Conservation (phyloP, 176 grass and related monocot species). For the Echinochloa phyllopogon region DNA sequence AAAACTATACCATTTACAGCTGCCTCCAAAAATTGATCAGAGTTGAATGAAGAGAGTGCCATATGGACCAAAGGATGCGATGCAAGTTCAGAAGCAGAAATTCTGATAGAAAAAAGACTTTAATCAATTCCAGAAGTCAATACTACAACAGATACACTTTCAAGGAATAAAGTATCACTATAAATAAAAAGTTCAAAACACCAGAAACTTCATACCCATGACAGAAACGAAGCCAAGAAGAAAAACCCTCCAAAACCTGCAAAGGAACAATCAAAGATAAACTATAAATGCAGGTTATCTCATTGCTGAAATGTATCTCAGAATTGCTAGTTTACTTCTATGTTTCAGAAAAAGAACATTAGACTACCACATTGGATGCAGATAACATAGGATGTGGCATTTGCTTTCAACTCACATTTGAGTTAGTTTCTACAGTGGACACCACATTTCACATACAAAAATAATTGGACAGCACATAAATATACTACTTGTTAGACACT, state of each 20-base stretch:
- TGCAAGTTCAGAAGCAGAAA: constrained; percentile 75
- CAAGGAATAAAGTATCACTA: constrained; percentile 35
- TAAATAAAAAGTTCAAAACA: constrained; percentile 13
- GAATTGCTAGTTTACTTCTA: constrained; percentile 14
- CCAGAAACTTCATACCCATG: constrained; percentile 72
- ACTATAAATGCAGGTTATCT: constrained; percentile 31
- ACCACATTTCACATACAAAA: constrained; percentile 26
- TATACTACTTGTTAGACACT: neutral
- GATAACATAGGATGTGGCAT: constrained; percentile 17
- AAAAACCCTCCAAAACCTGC: constrained; percentile 91
- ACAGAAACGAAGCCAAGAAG: constrained; percentile 96
- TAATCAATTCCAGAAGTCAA: constrained; percentile 21
- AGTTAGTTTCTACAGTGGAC: constrained; percentile 22
- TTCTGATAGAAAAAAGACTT: constrained; percentile 58
- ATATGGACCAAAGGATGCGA: constrained; percentile 83
- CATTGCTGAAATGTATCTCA: constrained; percentile 13
- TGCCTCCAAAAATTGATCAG: constrained; percentile 81
- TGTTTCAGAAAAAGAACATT: neutral
- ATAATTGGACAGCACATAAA: constrained; percentile 20
- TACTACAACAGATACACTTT: constrained; percentile 38
- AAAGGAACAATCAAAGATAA: constrained; percentile 41
- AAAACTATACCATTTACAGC: constrained; percentile 89
- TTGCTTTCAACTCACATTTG: neutral
- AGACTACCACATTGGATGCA: neutral
- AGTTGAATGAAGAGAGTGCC: constrained; percentile 77